phyloP scores from a whole-genome alignment of 441 rosid species.

The Aleurites moluccanus region DNA sequence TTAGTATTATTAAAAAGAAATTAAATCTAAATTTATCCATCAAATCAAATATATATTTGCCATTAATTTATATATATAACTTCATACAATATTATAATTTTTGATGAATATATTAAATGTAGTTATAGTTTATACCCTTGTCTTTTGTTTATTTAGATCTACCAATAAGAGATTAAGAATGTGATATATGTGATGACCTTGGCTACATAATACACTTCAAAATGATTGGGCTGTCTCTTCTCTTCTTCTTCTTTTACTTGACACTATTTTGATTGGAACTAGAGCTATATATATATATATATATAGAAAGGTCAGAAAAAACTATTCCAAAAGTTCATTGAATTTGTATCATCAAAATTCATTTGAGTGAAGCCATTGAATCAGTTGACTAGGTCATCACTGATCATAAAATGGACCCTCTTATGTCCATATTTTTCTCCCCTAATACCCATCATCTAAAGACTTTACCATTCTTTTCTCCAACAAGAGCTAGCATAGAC shows the following conservation, averaged over 20 bases:
- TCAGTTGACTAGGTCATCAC: slow-evolving; percentile 10
- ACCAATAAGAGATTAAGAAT: slow-evolving; percentile 14
- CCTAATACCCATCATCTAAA: background rate
- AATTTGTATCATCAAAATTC: background rate
- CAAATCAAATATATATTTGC: too few relatives aligned
- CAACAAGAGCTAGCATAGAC: background rate
- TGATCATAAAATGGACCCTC: background rate
- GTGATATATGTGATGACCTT: slow-evolving; percentile 22
- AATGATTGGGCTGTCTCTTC: background rate
- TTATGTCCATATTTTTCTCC: background rate
- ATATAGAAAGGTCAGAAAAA: background rate
- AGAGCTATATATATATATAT: background rate
- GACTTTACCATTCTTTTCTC: background rate
- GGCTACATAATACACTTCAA: background rate
- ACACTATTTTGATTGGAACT: too few relatives aligned
- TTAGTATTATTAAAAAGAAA: too few relatives aligned
- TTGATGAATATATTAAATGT: background rate
- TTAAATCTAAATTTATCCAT: too few relatives aligned
- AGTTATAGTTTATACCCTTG: background rate
- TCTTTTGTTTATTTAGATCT: background rate
- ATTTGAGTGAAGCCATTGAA: slow-evolving; percentile 10
- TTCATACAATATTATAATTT: background rate
- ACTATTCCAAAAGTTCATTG: slow-evolving; percentile 7
- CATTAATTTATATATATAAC: background rate
- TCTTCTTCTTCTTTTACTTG: background rate